Conservation (phyloP, 192 early-diverging fungal genomes). For the Coemansia sp. region DNA sequence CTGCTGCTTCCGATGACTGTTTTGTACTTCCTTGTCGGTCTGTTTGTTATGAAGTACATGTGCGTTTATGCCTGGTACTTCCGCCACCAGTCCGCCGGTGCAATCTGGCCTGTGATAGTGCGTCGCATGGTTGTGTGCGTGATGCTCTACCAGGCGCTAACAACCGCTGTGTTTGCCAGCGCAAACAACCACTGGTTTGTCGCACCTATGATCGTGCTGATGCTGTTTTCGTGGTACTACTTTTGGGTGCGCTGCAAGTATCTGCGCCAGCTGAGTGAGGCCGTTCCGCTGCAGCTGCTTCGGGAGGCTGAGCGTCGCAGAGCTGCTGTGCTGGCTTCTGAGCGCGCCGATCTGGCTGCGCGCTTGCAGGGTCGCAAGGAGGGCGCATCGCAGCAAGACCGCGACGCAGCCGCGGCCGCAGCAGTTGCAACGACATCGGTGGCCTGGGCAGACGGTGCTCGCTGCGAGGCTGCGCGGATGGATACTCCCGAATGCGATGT, state of each 20-base stretch:
- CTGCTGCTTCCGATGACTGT: slow-evolving; percentile 69
- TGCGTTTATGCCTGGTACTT: slow-evolving; percentile 76
- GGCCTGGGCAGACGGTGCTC: background rate
- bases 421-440: background rate
- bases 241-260: slow-evolving; percentile 41
- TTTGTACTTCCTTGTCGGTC: slow-evolving; percentile 64
- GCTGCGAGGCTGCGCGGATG: background rate
- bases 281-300: slow-evolving; percentile 50
- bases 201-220: slow-evolving; percentile 45
- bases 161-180: slow-evolving; percentile 64
- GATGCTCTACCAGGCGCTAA: slow-evolving; percentile 64
- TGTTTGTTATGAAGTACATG: slow-evolving; percentile 74
- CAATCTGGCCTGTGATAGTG: slow-evolving; percentile 71
- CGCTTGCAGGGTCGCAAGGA: background rate
- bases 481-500: background rate
- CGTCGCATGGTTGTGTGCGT: slow-evolving; percentile 65
- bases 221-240: slow-evolving; percentile 50
- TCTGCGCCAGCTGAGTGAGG: slow-evolving; percentile 20
- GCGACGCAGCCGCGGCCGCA: too few species aligned
- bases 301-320: slow-evolving; percentile 48
- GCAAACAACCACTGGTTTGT: slow-evolving; percentile 53
- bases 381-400: background rate
- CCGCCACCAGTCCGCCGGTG: slow-evolving; percentile 67
- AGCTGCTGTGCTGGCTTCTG: slow-evolving; percentile 11
- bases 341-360: slow-evolving; percentile 8